Percentiles rank a stretch among this genome's conserved stretches.
These are phyloP conservation scores for Piloderma croceum DNA, from an alignment of 768 basidiomycete genomes.

Conservation along the genomic window DNA sequence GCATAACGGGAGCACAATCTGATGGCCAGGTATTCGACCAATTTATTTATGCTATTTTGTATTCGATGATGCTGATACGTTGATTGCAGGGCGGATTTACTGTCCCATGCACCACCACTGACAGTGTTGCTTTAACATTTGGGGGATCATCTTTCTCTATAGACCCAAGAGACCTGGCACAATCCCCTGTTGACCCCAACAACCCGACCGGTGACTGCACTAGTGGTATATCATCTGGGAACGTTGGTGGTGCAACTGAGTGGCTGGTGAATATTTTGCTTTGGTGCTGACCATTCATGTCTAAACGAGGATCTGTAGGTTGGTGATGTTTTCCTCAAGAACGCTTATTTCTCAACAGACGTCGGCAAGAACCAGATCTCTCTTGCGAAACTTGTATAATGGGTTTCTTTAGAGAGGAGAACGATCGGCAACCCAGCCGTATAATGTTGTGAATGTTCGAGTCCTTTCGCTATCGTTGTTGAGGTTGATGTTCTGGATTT, in stretches of 20 bases:
- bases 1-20: slow-evolving; percentile 50
- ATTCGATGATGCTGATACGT: too few species aligned
- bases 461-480: too few species aligned
- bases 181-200: slow-evolving; percentile 47
- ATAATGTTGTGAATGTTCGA: too few species aligned
- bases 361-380: slow-evolving; percentile 51
- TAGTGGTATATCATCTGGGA: slow-evolving; percentile 63
- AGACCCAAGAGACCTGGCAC: slow-evolving; percentile 59
- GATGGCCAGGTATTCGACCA: too few species aligned
- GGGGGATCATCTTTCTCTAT: slow-evolving; percentile 57
- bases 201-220: slow-evolving; percentile 56
- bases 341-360: slow-evolving; percentile 66
- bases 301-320: slow-evolving; percentile 28
- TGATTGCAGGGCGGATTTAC: slow-evolving; percentile 51
- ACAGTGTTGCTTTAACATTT: slow-evolving; percentile 51
- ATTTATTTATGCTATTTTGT: too few species aligned
- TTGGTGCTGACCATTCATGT: not conserved
- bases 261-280: slow-evolving; percentile 48
- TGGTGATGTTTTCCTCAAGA: slow-evolving; percentile 76
- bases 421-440: too few species aligned
- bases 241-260: slow-evolving; percentile 50
- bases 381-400: slow-evolving; percentile 47
- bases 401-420: too few species aligned
- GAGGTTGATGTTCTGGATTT: too few species aligned
- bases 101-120: slow-evolving; percentile 58